Evolutionary conservation across 176 grass and related monocot species (phyloP).

Genomic region (Olyra latifolia): DNA sequence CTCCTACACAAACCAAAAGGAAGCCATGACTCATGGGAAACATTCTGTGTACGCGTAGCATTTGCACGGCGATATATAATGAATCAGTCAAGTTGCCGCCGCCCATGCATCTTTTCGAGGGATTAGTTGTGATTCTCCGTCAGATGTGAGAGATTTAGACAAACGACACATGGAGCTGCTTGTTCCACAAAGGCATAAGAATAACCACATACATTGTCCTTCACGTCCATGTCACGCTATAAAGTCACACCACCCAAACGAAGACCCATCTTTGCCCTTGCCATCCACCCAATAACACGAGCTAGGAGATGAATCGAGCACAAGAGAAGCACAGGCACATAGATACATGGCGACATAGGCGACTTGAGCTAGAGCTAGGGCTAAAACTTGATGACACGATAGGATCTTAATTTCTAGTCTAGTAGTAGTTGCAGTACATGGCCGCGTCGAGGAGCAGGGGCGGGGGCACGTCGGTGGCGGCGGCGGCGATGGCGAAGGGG

Average conservation of each 20-base stretch:
- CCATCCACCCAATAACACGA: conserved; percentile 31
- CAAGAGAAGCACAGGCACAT: neutral
- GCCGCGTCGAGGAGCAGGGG: conserved; percentile 14
- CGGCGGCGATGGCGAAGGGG: neutral
- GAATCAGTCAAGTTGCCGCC: conserved; percentile 13
- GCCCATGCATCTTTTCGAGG: conserved; percentile 5
- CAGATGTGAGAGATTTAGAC: conserved; percentile 1
- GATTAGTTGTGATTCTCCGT: conserved; percentile 18
- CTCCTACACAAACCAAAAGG: neutral
- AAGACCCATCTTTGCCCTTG: conserved; percentile 20
- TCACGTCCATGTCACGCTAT: conserved; percentile 28
- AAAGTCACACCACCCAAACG: conserved; percentile 14
- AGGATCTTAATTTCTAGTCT: neutral
- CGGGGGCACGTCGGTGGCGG: neutral
- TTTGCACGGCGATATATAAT: neutral
- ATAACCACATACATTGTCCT: conserved; percentile 28
- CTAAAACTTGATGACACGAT: neutral
- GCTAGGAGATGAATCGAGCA: neutral
- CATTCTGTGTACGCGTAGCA: neutral
- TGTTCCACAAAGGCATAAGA: conserved; percentile 18
- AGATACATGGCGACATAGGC: neutral
- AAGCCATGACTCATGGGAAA: neutral
- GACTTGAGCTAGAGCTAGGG: neutral
- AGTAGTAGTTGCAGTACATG: conserved; percentile 29
- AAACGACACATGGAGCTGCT: neutral